phyloP scores from a whole-genome alignment of 2,329 filamentous ascomycete genomes.

The Fusarium pseudocircinatum region DNA sequence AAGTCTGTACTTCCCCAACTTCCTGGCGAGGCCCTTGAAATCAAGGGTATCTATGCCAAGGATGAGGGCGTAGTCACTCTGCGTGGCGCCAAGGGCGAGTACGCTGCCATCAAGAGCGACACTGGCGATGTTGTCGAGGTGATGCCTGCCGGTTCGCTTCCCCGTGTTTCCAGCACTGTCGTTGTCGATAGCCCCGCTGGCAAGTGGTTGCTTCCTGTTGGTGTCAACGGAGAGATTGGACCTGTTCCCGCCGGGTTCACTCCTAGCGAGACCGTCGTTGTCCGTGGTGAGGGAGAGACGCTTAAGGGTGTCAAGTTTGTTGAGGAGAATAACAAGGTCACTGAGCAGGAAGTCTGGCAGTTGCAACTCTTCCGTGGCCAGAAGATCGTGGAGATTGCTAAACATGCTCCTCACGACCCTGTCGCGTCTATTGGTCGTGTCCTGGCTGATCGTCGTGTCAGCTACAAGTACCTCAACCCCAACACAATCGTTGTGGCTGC shows the following conservation, averaged over 20 bases:
- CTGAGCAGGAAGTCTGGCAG: conserved; percentile 71
- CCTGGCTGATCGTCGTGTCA: conserved; percentile 87
- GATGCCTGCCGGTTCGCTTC: conserved; percentile 48
- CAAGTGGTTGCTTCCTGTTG: conserved; percentile 64
- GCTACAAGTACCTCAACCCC: conserved; percentile 96
- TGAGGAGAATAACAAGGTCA: conserved; percentile 51
- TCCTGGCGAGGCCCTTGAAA: conserved; percentile 67
- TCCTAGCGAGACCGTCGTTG: conserved; percentile 65
- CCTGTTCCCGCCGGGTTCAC: conserved; percentile 57
- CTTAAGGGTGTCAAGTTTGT: conserved; percentile 66
- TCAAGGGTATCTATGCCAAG: conserved; percentile 73
- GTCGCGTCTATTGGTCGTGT: conserved; percentile 96
- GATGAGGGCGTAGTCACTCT: conserved; percentile 67
- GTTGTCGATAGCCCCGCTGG: conserved; percentile 63
- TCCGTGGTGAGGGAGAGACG: conserved; percentile 58
- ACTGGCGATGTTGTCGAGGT: conserved; percentile 62
- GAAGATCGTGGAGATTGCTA: conserved; percentile 73
- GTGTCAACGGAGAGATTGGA: conserved; percentile 58
- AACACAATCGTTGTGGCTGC: conserved; percentile 83
- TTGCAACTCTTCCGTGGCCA: conserved; percentile 75
- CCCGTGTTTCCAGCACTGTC: conserved; percentile 54
- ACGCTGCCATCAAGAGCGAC: conserved; percentile 63
- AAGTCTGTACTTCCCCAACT: conserved; percentile 68
- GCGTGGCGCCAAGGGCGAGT: conserved; percentile 69
- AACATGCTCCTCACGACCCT: conserved; percentile 79